These are phyloP conservation scores for Phytophthora sp. DNA, from an alignment of 352 stramenopile species.

Conservation along the genomic window DNA sequence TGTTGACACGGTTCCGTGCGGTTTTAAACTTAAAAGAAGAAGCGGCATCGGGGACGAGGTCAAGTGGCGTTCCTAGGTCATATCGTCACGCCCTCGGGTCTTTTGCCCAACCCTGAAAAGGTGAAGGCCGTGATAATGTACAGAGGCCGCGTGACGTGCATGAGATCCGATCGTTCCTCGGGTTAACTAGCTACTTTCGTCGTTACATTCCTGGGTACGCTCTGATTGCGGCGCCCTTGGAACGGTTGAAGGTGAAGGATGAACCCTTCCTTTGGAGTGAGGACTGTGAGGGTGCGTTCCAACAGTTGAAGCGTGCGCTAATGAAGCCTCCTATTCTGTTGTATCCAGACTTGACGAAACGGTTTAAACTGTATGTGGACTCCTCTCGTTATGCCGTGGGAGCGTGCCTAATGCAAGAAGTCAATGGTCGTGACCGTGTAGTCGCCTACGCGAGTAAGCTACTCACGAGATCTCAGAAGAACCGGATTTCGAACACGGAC, in stretches of 20 bases:
- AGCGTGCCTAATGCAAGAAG: conserved; percentile 4
- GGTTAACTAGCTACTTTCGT: not conserved
- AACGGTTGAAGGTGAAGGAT: conserved; percentile 7
- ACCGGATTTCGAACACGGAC: not conserved
- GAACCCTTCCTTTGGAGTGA: not conserved
- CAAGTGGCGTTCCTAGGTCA: conserved; percentile 5
- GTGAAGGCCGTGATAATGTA: too few species aligned
- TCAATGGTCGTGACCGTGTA: not conserved
- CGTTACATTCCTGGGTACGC: conserved; percentile 6
- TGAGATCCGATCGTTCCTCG: not conserved
- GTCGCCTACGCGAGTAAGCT: conserved; percentile 6
- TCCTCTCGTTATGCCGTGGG: not conserved
- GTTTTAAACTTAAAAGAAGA: conserved; percentile 9
- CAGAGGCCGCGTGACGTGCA: not conserved
- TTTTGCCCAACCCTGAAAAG: conserved; percentile 1
- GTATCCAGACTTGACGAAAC: not conserved
- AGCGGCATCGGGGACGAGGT: conserved; percentile 1
- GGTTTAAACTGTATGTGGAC: conserved; percentile 5
- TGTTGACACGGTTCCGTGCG: not conserved
- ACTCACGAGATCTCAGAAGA: conserved; percentile 2
- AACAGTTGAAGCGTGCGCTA: not conserved
- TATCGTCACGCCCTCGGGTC: not conserved
- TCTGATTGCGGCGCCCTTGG: not conserved
- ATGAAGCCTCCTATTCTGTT: conserved; percentile 5
- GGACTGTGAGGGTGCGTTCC: conserved; percentile 3